Evolutionary conservation across 2,329 filamentous ascomycete species (phyloP), one percentile per base, ranked within the genome.

Genomic region (Scedosporium minutisporum): DNA sequence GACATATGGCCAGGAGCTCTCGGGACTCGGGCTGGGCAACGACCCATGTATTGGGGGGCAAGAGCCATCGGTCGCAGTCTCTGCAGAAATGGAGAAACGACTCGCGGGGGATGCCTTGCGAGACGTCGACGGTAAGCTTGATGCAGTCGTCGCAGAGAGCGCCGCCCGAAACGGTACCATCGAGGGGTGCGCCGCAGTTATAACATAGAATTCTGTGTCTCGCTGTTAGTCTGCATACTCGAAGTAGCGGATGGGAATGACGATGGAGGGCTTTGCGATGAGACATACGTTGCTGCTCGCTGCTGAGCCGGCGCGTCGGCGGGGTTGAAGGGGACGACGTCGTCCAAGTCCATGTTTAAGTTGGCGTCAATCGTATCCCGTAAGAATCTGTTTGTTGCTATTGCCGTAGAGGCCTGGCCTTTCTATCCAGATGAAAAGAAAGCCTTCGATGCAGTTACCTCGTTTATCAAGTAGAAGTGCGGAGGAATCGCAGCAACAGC

Each of bases 101-200:
- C 75, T 99, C 95, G 72, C 93, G 86, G 76, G 92, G 93, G 66
- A 97, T 93, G 64, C 91, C 92, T 72, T 89, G 82, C 27, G 93
- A 96, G 68, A 97, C 93, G 76, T 99, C 95, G 76, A 96, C 86
- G 58, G 92, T 96, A 68, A 96, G 85, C 75, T 96, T 96, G 73
- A 97, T 87, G 76, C 95, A 97, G 80, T 97, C 93, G 75, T 91
- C 91, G 79, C 95, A 99, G 63, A 97, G 87, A 48, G 95, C 93
- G 65, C 92, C 92, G 61, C 89, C 87, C 27, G 90, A 82, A 14
- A 87, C 86, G 18, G 92, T 96, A 75, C 95, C 95, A 76, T 97
- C 93, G 71, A 99, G 96, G 46, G 93, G 88, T 65, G 91, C 92
- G 72, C 93, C 95, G 76, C 95, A 99, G 82, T 97, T 96, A 80